Evolutionary conservation across 2,329 filamentous ascomycete genomes (phyloP).

Genomic region (Xylariaceae sp.): DNA sequence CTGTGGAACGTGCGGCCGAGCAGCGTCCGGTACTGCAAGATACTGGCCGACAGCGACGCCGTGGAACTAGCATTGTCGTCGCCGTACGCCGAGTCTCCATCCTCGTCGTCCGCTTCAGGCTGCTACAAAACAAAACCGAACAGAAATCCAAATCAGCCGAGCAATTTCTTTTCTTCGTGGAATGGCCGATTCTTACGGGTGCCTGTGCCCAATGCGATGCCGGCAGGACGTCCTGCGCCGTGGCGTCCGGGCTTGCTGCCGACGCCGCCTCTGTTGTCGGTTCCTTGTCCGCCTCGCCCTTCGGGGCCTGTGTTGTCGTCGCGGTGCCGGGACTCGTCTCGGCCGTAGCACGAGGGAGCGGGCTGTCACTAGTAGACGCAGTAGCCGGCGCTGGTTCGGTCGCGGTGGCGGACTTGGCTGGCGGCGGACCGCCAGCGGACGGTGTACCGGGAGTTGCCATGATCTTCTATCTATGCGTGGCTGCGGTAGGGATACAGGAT

Average conservation of each 20-base stretch:
- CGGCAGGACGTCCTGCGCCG: constrained; percentile 20
- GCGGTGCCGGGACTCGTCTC: constrained; percentile 2
- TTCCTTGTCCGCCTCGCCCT: no score
- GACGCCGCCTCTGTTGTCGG: no score
- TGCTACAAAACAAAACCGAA: neutral
- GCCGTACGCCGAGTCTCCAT: constrained; percentile 29
- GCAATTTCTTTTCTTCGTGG: neutral
- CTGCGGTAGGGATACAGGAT: no score
- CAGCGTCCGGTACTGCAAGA: constrained; percentile 32
- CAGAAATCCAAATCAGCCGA: constrained; percentile 2
- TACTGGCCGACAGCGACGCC: constrained; percentile 31
- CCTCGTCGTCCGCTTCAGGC: constrained; percentile 18
- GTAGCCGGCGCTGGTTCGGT: constrained; percentile 7
- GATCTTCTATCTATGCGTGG: neutral
- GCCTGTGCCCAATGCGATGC: constrained; percentile 29
- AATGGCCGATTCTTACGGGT: constrained; percentile 18
- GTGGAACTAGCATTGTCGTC: constrained; percentile 32
- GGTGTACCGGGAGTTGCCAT: constrained; percentile 11
- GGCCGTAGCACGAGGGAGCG: neutral
- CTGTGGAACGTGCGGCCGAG: constrained; percentile 33
- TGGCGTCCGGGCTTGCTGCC: neutral
- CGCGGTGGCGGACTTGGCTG: constrained; percentile 12
- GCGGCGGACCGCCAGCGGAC: constrained; percentile 9
- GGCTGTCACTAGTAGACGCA: constrained; percentile 6
- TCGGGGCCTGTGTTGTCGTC: neutral